Evolutionary conservation across 352 stramenopile species (phyloP), one percentile per base, ranked within the genome.

Genomic region (Phytophthora melonis): DNA sequence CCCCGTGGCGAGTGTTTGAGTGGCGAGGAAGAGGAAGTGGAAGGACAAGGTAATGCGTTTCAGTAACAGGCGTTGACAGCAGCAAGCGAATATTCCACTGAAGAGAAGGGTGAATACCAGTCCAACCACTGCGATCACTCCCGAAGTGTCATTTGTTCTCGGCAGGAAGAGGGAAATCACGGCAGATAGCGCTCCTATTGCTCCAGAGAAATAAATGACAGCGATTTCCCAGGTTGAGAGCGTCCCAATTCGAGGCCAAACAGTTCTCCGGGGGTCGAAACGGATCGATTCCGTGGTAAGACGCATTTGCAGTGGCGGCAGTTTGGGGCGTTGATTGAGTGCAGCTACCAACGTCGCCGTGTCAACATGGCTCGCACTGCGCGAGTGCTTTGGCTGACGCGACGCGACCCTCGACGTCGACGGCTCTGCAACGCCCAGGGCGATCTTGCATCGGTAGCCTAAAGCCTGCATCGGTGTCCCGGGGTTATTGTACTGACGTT

Each of bases 231-330:
- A 56, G 0, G 25, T 39, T 34, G 27, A 10, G 4, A 66, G 45
- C 7, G 45, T 13, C 7, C 56, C 64, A n/a, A 71, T 30, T n/a
- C 55, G 32, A 58, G 64, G 64, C 64, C 64, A 71, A 55, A 71
- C 10, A 8, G 64, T 71, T 30, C 64, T 34, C 10, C 50, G 36
- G 23, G 47, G 13, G 36, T 66, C 34, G 47, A 66, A 62, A 30
- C 36, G 36, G 18, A 21, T 25, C 3, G 34, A 60, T 36, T 72
- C 65, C 3, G 57, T 21, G 10, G 36, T 25, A 3, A 66, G 57
- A 13, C 34, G 25, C 65, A 66, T 62, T 65, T 66, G 57, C 25
- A 72, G 10, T 8, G 25, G 58, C 3, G 49, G 57, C 2, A 19
- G 36, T 14, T 60, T 62, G 14, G 30, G 10, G 4, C 11, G 16